Conservation (phyloP, 2,329 filamentous ascomycete genomes). For the Samsoniella hepiali region DNA sequence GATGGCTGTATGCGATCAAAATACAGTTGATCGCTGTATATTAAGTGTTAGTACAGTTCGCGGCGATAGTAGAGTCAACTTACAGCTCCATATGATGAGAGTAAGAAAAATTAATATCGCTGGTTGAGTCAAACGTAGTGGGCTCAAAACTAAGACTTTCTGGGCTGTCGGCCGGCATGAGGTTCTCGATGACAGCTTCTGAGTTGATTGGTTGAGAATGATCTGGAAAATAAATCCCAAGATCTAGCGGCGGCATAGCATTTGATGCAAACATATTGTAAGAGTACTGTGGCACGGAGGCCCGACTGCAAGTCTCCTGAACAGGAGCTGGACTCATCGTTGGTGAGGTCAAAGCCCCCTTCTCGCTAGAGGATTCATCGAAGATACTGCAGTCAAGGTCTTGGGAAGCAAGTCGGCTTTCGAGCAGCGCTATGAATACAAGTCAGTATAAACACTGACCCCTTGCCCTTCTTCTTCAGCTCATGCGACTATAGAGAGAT, state of each 20-base stretch:
- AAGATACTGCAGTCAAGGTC: neutral
- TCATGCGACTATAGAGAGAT: too few species aligned
- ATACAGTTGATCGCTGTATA: constrained; percentile 23
- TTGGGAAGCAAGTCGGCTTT: constrained; percentile 10
- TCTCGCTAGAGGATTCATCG: neutral
- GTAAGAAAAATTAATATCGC: neutral
- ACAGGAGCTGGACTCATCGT: neutral
- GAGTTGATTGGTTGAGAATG: neutral
- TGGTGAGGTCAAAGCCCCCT: neutral
- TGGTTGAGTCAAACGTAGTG: neutral
- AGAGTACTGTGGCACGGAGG: neutral
- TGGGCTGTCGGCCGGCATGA: neutral
- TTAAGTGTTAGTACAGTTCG: neutral
- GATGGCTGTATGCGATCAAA: constrained; percentile 24
- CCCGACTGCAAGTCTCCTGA: neutral
- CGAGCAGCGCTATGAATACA: constrained; percentile 6
- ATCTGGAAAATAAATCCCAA: neutral
- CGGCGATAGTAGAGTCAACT: neutral
- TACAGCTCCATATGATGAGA: constrained; percentile 21
- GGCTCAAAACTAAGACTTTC: neutral
- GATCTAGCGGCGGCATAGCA: neutral
- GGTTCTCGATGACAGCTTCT: too few species aligned
- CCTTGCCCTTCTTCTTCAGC: too few species aligned
- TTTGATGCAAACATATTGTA: neutral
- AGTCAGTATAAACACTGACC: too few species aligned